These are phyloP conservation scores for Hypoxylon rubiginosum DNA, from an alignment of 2,329 filamentous ascomycete species.

Conservation along the genomic window DNA sequence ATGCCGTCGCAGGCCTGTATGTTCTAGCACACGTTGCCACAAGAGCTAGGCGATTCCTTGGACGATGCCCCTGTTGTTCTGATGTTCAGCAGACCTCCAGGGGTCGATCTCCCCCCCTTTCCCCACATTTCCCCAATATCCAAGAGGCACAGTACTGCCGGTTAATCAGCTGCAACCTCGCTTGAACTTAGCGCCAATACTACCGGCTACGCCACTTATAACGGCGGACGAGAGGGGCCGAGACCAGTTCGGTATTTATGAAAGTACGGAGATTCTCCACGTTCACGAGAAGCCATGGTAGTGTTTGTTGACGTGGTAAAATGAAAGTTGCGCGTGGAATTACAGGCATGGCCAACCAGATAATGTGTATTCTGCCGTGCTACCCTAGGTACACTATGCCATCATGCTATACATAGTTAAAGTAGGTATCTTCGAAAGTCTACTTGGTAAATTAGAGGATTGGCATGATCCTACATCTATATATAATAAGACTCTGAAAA, in stretches of 20 bases:
- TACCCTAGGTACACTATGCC: too few species aligned
- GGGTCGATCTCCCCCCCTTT: constrained; percentile 16
- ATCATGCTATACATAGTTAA: too few species aligned
- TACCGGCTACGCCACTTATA: not conserved
- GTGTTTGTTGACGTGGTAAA: constrained; percentile 13
- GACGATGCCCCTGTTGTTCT: constrained; percentile 11
- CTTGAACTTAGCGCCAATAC: constrained; percentile 15
- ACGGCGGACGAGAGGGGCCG: constrained; percentile 33
- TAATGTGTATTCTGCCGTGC: too few species aligned
- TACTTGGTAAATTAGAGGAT: too few species aligned
- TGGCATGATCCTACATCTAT: too few species aligned
- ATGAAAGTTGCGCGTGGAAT: constrained; percentile 20
- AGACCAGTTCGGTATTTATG: constrained; percentile 25
- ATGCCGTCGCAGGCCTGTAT: constrained; percentile 21
- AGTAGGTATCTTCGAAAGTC: too few species aligned
- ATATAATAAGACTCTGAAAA: too few species aligned
- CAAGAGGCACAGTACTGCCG: constrained; percentile 35
- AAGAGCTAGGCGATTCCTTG: constrained; percentile 13
- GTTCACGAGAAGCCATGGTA: constrained; percentile 1
- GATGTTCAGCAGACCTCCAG: constrained; percentile 22
- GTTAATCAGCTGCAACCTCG: constrained; percentile 31
- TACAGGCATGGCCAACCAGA: constrained; percentile 3
- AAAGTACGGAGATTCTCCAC: constrained; percentile 11
- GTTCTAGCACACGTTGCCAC: constrained; percentile 15
- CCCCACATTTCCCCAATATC: constrained; percentile 32